Evolutionary conservation across 2,329 filamentous ascomycete species (phyloP).

Genomic region (Ceratocystis albifundus): DNA sequence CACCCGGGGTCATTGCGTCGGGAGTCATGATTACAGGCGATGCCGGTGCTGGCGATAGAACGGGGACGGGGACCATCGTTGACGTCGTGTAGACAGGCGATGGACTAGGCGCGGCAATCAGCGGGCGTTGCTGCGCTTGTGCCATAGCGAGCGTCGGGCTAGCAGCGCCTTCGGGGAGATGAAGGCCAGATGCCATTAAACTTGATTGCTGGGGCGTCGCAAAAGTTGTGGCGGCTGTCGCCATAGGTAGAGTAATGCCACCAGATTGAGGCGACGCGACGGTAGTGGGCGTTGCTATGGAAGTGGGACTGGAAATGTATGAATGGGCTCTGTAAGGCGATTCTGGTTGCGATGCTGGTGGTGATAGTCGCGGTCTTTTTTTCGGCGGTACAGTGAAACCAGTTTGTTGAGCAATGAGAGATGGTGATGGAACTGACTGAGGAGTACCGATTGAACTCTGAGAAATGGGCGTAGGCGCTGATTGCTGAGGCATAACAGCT

Average conservation of each 20-base stretch:
- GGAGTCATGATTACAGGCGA: conserved; percentile 22
- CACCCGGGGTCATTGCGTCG: conserved; percentile 18
- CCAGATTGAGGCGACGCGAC: conserved; percentile 24
- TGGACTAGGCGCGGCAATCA: conserved; percentile 16
- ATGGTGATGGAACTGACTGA: conserved; percentile 52
- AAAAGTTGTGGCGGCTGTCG: conserved; percentile 20
- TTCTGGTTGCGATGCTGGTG: conserved; percentile 54
- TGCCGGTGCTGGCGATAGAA: conserved; percentile 19
- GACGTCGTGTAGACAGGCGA: conserved; percentile 25
- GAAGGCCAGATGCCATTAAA: conserved; percentile 22
- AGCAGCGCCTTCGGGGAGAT: conserved; percentile 24
- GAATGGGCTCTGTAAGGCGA: conserved; percentile 46
- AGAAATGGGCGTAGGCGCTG: background rate
- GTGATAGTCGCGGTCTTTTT: conserved; percentile 62
- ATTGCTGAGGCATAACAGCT: conserved; percentile 18
- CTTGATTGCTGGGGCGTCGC: conserved; percentile 19
- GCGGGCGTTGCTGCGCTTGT: conserved; percentile 23
- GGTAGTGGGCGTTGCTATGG: conserved; percentile 32
- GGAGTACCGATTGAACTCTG: conserved; percentile 28
- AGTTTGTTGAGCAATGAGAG: conserved; percentile 46
- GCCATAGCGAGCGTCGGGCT: conserved; percentile 24
- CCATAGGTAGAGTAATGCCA: conserved; percentile 15
- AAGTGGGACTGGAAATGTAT: conserved; percentile 38
- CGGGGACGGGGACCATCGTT: conserved; percentile 25
- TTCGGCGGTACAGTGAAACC: conserved; percentile 51